Base-by-base conservation (phyloP, 2,329 filamentous ascomycete genomes). In the Dactylellina parvicollis region DNA sequence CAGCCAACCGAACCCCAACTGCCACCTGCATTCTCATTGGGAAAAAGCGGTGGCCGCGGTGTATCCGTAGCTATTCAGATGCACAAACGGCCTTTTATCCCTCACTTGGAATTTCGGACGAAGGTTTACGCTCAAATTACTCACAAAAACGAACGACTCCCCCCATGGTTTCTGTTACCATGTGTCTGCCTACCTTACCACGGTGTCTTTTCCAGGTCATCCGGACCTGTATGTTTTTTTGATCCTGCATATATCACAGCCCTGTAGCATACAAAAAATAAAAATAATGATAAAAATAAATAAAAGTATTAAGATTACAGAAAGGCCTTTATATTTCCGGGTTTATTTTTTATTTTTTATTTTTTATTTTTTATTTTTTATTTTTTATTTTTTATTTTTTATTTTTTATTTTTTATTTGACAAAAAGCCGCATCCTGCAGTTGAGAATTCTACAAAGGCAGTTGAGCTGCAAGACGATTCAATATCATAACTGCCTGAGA, bases 1-100 rank as follows among this genome's bases (percentile, higher is more conserved):
- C 59, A 64, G 59, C 59, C 59, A 64, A 56, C 52, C 46, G 22
- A 56, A 20, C 10, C 42, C 60, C 46, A 44, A 18, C 30, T 14
- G 20, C 20, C 44, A 26, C 14, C 47, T 54, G 67, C 59, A 36
- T 59, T 65, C 38, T 65, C 60, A 72, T 59, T 18, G 24, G 42
- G 55, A 38, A 34, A 36, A 50, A n/a, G 47, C n/a, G n/a, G n/a
- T n/a, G n/a, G n/a, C n/a, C n/a, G 66, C 60, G 69, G 69, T 73
- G 60, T 54, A 36, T 55, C 69, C 69, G 69, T 24, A 73, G 60
- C 69, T 66, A 50, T 24, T 55, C 56, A 34, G 60, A 38, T 55
- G 69, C 54, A 59, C 60, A 61, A 65, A 56, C 69, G 69, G 69
- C 60, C 14, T 32, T 73, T 73, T 73, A 69, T 69, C 64, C 64